Base-by-base conservation (phyloP, 768 basidiomycete genomes). In the Tulasnella calospora region DNA sequence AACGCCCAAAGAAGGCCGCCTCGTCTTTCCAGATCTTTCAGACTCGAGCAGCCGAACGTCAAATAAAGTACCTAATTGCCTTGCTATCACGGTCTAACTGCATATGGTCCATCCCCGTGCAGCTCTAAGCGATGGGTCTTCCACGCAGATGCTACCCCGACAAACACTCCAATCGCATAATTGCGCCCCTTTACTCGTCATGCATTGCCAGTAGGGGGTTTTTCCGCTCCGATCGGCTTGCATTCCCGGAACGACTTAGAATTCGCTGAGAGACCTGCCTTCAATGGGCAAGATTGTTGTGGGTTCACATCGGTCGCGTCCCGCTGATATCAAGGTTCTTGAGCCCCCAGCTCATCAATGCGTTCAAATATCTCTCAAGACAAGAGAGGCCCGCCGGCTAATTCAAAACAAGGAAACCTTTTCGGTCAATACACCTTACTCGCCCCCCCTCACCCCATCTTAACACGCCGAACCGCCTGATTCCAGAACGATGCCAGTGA, bases 291-390 rank as follows among this genome's bases (percentile, higher is more conserved):
- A 67, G 61, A 27, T 67, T 35, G 61, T 67, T 67, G 27, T 27
- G 30, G 61, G 30, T 30, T 17, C 27, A 15, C 61, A 67, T 67
- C 61, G 23, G 23, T 67, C 61, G 61, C 27, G 61, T 67, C 61
- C 61, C 61, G 61, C 33, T 67, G 61, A 67, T 67, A 67, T 67
- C 61, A 67, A 67, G 33, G 61, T 67, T 67, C 61, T 67, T 67
- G 61, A 67, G 61, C 30, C 61, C 61, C 23, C 61, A 67, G 61
- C 61, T 67, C 61, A 67, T 67, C 61, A 67, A 67, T 67, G 61
- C 27, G 61, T 67, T 67, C 61, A 67, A 33, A 67, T 67, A 67
- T 27, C 27, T 67, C 61, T 67, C 61, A 67, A 67, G 61, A 67
- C 61, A 67, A 67, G 33, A 23, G 30, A 27, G 61, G 33, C 61